Evolutionary conservation across 106 monocot species (phyloP).

Genomic region (Dioscorea alata): DNA sequence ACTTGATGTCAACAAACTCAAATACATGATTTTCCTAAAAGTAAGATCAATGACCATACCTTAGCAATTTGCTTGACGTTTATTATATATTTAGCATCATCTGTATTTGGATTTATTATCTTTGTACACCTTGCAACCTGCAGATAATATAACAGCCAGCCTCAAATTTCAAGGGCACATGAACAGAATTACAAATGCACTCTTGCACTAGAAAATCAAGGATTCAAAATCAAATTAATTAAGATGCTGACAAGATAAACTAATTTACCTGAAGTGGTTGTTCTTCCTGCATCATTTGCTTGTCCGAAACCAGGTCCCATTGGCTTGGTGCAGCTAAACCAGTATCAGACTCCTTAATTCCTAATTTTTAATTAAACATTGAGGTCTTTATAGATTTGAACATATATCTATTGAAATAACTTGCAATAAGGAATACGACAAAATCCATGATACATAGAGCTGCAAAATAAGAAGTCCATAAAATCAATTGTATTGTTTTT

Average conservation of each 20-base stretch:
- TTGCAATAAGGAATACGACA: too few species aligned
- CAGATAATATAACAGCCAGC: not conserved
- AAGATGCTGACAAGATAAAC: not conserved
- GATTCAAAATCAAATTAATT: too few species aligned
- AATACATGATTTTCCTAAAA: not conserved
- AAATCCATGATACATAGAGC: too few species aligned
- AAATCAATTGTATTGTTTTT: too few species aligned
- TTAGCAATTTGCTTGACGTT: constrained; percentile 99
- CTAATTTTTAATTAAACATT: constrained; percentile 17
- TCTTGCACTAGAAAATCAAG: too few species aligned
- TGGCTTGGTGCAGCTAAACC: constrained; percentile 93
- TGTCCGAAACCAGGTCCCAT: constrained; percentile 96
- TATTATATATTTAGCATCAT: constrained; percentile 95
- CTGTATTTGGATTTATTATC: constrained; percentile 92
- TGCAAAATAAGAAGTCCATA: too few species aligned
- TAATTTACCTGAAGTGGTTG: constrained; percentile 82
- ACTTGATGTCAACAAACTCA: not conserved
- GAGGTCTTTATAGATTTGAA: too few species aligned
- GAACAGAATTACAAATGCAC: too few species aligned
- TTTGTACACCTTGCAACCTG: constrained; percentile 97
- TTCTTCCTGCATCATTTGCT: constrained; percentile 99
- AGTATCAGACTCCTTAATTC: constrained; percentile 97
- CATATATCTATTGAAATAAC: too few species aligned
- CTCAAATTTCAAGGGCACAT: not conserved
- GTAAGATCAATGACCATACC: constrained; percentile 24